Percentiles rank a stretch among this genome's conserved stretches.
phyloP scores from a whole-genome alignment of 768 basidiomycete species.

The Boletus reticulatus region DNA sequence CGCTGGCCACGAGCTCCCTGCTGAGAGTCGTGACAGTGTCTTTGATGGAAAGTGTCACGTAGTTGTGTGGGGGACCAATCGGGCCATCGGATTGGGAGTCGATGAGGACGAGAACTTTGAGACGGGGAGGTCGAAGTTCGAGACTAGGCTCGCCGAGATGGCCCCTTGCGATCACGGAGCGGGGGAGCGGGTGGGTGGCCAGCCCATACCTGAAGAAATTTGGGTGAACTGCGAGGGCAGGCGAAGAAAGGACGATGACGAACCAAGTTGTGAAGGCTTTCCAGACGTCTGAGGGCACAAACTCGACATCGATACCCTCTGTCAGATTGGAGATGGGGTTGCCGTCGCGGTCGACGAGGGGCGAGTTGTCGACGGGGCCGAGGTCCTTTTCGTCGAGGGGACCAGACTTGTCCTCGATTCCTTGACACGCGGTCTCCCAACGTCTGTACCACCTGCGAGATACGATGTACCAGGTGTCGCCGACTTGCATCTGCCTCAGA shows the following conservation, averaged over 20 bases:
- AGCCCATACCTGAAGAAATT: conserved; percentile 67
- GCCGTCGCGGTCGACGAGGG: conserved; percentile 55
- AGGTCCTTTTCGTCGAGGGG: conserved; percentile 57
- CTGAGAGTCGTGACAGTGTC: conserved; percentile 47
- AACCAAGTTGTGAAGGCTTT: conserved; percentile 60
- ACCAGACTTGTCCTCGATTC: conserved; percentile 67
- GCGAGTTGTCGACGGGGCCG: conserved; percentile 74
- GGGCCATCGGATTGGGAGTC: conserved; percentile 26
- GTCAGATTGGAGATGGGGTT: conserved; percentile 41
- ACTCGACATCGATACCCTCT: conserved; percentile 73
- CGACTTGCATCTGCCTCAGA: conserved; percentile 49
- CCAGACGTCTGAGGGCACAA: conserved; percentile 75
- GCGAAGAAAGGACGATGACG: conserved; percentile 1
- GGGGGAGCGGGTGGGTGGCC: conserved; percentile 53
- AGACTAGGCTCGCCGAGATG: conserved; percentile 48
- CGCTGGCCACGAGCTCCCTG: conserved; percentile 38
- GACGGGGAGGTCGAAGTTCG: conserved; percentile 69
- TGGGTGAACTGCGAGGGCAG: not conserved
- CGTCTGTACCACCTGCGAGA: conserved; percentile 69
- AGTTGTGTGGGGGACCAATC: conserved; percentile 31
- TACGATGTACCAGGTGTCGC: conserved; percentile 80
- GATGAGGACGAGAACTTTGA: conserved; percentile 53
- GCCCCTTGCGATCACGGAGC: conserved; percentile 65
- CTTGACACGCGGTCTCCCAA: conserved; percentile 73
- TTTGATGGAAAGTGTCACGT: conserved; percentile 49